phyloP scores from a whole-genome alignment of 441 rosid species.

The Hypseocharis bilobata region DNA sequence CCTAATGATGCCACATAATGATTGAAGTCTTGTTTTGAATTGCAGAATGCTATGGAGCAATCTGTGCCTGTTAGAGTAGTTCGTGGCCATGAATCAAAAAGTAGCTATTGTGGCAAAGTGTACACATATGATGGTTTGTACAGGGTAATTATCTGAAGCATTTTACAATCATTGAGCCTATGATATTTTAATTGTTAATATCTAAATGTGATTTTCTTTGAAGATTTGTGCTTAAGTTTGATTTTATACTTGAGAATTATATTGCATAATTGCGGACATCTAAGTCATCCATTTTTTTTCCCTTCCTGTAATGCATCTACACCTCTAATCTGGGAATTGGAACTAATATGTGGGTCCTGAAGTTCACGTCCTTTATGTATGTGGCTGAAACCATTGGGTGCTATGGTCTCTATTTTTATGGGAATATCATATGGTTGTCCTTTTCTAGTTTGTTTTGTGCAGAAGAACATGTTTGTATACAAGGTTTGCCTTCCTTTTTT shows the following conservation, averaged over 20 bases:
- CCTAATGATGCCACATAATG: background rate
- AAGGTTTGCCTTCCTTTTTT: background rate
- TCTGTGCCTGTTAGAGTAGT: conserved; percentile 63
- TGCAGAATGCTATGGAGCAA: conserved; percentile 56
- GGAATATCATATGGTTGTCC: background rate
- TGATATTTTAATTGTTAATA: no score
- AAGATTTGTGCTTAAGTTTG: no score
- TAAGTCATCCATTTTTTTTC: no score
- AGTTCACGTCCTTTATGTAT: no score
- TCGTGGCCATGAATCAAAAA: conserved; percentile 58
- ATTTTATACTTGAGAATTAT: no score
- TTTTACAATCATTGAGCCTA: background rate
- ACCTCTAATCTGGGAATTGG: no score
- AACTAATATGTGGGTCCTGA: background rate
- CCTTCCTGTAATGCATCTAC: no score
- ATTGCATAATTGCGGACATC: no score
- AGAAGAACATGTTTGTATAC: no score
- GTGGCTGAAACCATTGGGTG: background rate
- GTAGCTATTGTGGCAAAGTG: conserved; percentile 56
- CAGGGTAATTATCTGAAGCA: conserved; percentile 33
- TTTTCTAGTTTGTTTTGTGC: background rate
- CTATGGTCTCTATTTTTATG: background rate
- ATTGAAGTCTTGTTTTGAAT: conserved; percentile 11
- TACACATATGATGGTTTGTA: conserved; percentile 86
- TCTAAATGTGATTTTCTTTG: no score